Evolutionary conservation across 192 early-diverging fungal species (phyloP).

Genomic region (Coemansia sp.): DNA sequence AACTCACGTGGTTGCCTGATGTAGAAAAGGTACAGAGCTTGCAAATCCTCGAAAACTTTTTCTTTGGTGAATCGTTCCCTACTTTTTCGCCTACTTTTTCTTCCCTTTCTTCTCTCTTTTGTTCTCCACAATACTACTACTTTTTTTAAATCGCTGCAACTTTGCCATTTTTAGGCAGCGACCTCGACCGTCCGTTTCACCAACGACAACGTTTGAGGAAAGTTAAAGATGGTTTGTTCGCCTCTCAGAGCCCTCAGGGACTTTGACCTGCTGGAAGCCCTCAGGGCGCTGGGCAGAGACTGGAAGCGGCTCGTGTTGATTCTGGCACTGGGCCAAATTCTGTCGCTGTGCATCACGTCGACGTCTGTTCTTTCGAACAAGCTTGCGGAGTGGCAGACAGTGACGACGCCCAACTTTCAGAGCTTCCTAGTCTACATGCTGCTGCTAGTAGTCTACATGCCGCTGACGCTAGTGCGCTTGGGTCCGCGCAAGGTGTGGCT

Average conservation of each 20-base stretch:
- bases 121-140: neutral
- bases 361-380: constrained; percentile 68
- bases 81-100: neutral
- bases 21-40: neutral
- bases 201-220: constrained; percentile 18
- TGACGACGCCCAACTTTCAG: constrained; percentile 68
- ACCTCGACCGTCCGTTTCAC: constrained; percentile 1
- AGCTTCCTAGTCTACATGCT: constrained; percentile 66
- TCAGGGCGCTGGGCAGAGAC: constrained; percentile 11
- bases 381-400: constrained; percentile 56
- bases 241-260: neutral
- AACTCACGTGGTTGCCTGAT: neutral
- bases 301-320: constrained; percentile 55
- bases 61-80: neutral
- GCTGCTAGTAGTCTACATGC: constrained; percentile 54
- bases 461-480: constrained; percentile 40
- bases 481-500: constrained; percentile 40
- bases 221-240: constrained; percentile 38
- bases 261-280: neutral
- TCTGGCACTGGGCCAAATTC: constrained; percentile 60
- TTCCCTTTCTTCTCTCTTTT: neutral
- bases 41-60: neutral
- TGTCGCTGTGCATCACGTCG: constrained; percentile 74
- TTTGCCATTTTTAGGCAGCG: constrained; percentile 56
- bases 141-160: constrained; percentile 52